Evolutionary conservation across 2,329 filamentous ascomycete species (phyloP), one percentile per base, ranked within the genome.

Genomic region (Aspergillus clavatus): DNA sequence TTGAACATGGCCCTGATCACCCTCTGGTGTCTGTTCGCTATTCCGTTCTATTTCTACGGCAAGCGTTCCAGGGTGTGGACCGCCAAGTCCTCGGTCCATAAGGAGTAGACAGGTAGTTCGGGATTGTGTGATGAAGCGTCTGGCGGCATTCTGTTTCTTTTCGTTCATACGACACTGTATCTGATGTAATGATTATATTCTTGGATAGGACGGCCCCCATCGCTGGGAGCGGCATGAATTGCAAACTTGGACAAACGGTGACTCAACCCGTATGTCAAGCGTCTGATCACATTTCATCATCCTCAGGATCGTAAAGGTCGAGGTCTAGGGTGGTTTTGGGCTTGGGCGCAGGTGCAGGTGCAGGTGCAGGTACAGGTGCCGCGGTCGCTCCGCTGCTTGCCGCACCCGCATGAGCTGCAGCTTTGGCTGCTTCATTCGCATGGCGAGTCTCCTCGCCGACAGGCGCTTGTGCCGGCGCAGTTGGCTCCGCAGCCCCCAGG

Each of bases 61-160:
- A 83, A 83, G 72, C 76, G 63, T 1, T 76, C 81, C 54, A 67
- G 80, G 45, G 70, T 75, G 50, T 79, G 76, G 77, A 76, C 69
- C 7, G 75, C 67, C 56, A 72, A 80, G 51, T 75, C 72, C 46
- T 72, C 65, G n/a, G 77, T 82, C 10, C 78, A 82, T 60, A 66
- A 55, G 24, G 70, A 80, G 74, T 69, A 72, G 56, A 50, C 39
- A 26, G 22, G 21, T 41, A n/a, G 29, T 27, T 36, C 31, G 14
- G 18, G 8, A 37, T 16, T 23, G n/a, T 8, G 18, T 38, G 16
- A n/a, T 5, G 16, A 26, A 37, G 21, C 7, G 22, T 16, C 22
- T 6, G 12, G 11, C 11, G 19, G 14, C 22, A 29, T 7, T 14
- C n/a, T 21, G n/a, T n/a, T n/a, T n/a, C n/a, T n/a, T n/a, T n/a